Conservation (phyloP, 2,329 filamentous ascomycete genomes). For the Didymella sp. region DNA sequence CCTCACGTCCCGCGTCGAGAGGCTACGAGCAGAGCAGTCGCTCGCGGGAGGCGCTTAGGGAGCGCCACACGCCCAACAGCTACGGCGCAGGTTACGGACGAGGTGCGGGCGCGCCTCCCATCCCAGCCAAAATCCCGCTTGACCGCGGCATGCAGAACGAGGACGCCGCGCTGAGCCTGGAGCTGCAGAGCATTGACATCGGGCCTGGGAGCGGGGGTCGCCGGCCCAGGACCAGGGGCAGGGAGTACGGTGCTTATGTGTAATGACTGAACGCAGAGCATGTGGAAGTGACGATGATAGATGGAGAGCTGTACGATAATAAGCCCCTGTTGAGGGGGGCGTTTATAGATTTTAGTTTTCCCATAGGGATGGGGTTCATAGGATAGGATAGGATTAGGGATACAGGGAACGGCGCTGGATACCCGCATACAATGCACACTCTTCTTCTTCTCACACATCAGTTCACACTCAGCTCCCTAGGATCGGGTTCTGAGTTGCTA, state of each 20-base stretch:
- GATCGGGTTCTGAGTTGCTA: too few relatives aligned
- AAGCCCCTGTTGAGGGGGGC: not conserved
- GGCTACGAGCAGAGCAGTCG: constrained; percentile 25
- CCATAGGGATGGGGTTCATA: too few relatives aligned
- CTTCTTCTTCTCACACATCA: not conserved
- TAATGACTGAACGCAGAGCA: not conserved
- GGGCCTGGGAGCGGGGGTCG: constrained; percentile 42
- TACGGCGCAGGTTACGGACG: not conserved
- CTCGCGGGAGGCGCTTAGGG: constrained; percentile 37
- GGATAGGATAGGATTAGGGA: not conserved
- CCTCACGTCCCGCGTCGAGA: constrained; percentile 14
- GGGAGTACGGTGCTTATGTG: constrained; percentile 9
- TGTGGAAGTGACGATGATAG: not conserved
- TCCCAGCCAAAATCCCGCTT: constrained; percentile 75
- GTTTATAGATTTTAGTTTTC: not conserved
- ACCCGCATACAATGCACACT: not conserved
- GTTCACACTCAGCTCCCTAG: too few relatives aligned
- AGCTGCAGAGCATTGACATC: constrained; percentile 66
- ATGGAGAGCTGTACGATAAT: not conserved
- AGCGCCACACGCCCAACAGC: constrained; percentile 43
- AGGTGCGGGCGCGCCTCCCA: constrained; percentile 58
- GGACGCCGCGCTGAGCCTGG: constrained; percentile 69
- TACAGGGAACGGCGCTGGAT: not conserved
- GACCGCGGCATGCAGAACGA: constrained; percentile 37
- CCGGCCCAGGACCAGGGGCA: constrained; percentile 21